Base-by-base conservation (phyloP, 2,329 filamentous ascomycete species). In the Ceratocystis huliohia region DNA sequence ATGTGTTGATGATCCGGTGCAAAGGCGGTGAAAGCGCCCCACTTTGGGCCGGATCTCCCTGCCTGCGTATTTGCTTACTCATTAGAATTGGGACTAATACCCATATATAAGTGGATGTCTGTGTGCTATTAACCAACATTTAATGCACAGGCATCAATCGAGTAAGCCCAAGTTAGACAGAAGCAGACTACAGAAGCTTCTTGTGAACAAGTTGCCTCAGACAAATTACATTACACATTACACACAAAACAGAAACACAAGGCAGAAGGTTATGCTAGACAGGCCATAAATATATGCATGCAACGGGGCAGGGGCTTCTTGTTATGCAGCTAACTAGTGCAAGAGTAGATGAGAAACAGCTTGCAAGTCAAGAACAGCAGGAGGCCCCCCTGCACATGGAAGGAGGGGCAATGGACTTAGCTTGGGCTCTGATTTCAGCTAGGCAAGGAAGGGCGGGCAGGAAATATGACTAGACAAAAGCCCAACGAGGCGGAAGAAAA, bases 1-100 rank as follows among this genome's bases (percentile, higher is more conserved):
- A 20, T 30, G 28, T 17, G 56, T 13, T n/a, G 28, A 30, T 59
- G 28, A 59, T 59, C 20, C 8, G 20, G 56, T 30, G 10, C 56
- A 59, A 59, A 59, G 56, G 56, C 56, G 56, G 56, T 59, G 56
- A 59, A 30, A n/a, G n/a, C 3, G 56, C 56, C 56, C 56, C 56
- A 59, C 56, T 59, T 59, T 59, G 15, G 28, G 17, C 20, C 3
- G 37, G 56, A 33, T 37, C 13, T 59, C 7, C 28, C 53, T 25
- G 53, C 28, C 53, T 25, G 53, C 28, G n/a, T 17, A 28, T 59
- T 59, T 59, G 56, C 56, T 17, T 17, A 28, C 28, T n/a, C 6
- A 15, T 33, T 59, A 17, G 53, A 13, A 30, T 13, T 30, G 28
- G 50, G 53, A 8, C 33, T 59, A 33, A 37, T 37, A n/a, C 37